phyloP scores from a whole-genome alignment of 768 basidiomycete genomes.

The Rickenella mellea region DNA sequence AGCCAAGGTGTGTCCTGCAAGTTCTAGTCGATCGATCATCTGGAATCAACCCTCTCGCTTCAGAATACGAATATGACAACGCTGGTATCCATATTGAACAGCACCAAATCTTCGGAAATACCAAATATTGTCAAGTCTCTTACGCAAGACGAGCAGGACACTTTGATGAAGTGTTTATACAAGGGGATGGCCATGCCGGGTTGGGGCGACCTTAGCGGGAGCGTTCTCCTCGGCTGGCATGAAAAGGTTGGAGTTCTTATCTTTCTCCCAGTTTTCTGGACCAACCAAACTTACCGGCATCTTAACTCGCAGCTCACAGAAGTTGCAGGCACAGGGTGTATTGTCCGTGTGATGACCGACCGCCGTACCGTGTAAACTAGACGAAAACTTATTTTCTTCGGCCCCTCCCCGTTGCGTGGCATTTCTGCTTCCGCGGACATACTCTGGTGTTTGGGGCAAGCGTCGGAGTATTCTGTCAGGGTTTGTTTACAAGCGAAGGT shows the following conservation, averaged over 20 bases:
- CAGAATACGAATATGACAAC: slow-evolving; percentile 75
- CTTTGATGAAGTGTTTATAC: slow-evolving; percentile 96
- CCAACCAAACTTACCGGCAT: not conserved
- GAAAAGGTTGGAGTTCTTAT: slow-evolving; percentile 63
- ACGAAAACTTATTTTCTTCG: too few species aligned
- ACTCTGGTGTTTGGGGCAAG: too few species aligned
- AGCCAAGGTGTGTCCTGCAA: slow-evolving; percentile 61
- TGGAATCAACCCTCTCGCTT: not conserved
- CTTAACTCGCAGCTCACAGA: slow-evolving; percentile 64
- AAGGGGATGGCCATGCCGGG: slow-evolving; percentile 80
- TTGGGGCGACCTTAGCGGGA: slow-evolving; percentile 54
- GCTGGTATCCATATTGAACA: slow-evolving; percentile 84
- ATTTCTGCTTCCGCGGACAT: too few species aligned
- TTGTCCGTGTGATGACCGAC: slow-evolving; percentile 80
- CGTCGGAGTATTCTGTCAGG: too few species aligned
- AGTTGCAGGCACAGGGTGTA: slow-evolving; percentile 88
- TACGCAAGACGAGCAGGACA: slow-evolving; percentile 71
- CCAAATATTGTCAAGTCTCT: slow-evolving; percentile 63
- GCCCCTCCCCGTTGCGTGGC: too few species aligned
- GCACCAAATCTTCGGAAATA: slow-evolving; percentile 86
- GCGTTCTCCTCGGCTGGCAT: slow-evolving; percentile 81
- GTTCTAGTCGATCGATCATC: not conserved
- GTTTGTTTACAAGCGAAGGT: too few species aligned
- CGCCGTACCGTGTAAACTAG: slow-evolving; percentile 47
- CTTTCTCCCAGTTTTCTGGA: not conserved